A percentile compares a stretch with the other conserved stretches of the same genome.
Evolutionary conservation across 495 filamentous ascomycete species (phyloP).

Genomic region (Hypomontagnella submonticulosa): DNA sequence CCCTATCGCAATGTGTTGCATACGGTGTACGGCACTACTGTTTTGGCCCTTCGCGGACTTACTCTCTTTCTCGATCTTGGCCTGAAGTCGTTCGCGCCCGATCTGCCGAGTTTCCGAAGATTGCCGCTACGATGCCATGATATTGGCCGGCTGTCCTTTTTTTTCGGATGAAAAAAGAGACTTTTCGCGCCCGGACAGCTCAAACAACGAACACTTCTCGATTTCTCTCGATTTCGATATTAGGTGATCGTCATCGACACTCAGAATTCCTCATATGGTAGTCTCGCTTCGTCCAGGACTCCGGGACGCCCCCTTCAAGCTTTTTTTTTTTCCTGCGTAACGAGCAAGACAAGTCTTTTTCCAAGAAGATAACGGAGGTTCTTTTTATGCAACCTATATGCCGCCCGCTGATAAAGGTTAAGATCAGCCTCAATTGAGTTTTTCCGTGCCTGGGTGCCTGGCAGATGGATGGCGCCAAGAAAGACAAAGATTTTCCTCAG

Average conservation of each 20-base stretch:
- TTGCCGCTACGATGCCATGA: constrained; percentile 13
- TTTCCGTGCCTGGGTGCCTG: constrained; percentile 40
- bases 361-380: constrained; percentile 42
- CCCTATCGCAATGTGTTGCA: constrained; percentile 11
- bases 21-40: constrained; percentile 3
- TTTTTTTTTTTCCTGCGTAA: constrained; percentile 2
- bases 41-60: constrained; percentile 15
- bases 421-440: constrained; percentile 45
- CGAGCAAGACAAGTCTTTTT: constrained; percentile 22
- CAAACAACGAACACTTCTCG: constrained; percentile 20
- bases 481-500: constrained; percentile 28
- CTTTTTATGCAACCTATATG: constrained; percentile 24
- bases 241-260: constrained; percentile 24
- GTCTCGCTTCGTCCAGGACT: constrained; percentile 31
- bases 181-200: constrained; percentile 1
- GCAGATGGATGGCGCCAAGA: constrained; percentile 34
- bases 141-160: constrained; percentile 3
- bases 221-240: constrained; percentile 16
- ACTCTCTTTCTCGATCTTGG: background rate
- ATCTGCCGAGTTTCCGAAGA: constrained; percentile 32
- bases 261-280: constrained; percentile 38
- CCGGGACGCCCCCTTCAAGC: constrained; percentile 28
- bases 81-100: background rate
- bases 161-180: constrained; percentile 29
- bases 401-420: constrained; percentile 41